These are phyloP conservation scores for Coleophoma crateriformis DNA, from an alignment of 2,329 filamentous ascomycete species.

Conservation along the genomic window DNA sequence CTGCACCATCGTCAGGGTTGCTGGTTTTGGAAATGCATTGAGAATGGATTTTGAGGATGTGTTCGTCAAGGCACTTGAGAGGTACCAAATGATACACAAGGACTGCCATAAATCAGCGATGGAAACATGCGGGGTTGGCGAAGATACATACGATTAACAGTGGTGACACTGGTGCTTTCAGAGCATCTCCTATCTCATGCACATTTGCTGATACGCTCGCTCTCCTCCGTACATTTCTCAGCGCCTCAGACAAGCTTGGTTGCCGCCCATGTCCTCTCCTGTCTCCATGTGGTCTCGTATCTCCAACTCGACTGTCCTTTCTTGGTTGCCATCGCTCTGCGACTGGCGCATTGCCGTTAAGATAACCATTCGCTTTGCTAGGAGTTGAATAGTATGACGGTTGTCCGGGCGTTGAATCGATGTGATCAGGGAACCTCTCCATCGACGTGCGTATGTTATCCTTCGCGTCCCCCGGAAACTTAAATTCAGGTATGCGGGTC, in stretches of 20 bases:
- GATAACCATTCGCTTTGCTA: constrained; percentile 16
- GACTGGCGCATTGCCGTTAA: constrained; percentile 22
- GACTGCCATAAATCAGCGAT: constrained; percentile 43
- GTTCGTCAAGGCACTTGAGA: constrained; percentile 91
- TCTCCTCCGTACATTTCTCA: constrained; percentile 75
- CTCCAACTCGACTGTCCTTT: constrained; percentile 37
- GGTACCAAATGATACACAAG: constrained; percentile 89
- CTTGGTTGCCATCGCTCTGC: constrained; percentile 57
- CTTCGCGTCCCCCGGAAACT: constrained; percentile 21
- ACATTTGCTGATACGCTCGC: constrained; percentile 89
- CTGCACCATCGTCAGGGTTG: constrained; percentile 87
- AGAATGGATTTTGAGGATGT: constrained; percentile 97
- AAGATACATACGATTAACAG: constrained; percentile 68
- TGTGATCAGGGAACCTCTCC: constrained; percentile 54
- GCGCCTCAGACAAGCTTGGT: constrained; percentile 86
- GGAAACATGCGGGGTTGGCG: background rate
- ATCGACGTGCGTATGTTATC: constrained; percentile 28
- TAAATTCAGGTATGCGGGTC: constrained; percentile 24
- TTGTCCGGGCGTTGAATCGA: constrained; percentile 32
- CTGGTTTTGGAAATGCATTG: constrained; percentile 83
- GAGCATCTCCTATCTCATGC: constrained; percentile 84
- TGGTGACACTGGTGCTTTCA: constrained; percentile 84
- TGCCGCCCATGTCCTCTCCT: constrained; percentile 58
- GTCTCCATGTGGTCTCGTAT: constrained; percentile 16
- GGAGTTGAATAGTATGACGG: constrained; percentile 12